phyloP scores from a whole-genome alignment of 305 asterid species.

The Fraxinus floribunda region DNA sequence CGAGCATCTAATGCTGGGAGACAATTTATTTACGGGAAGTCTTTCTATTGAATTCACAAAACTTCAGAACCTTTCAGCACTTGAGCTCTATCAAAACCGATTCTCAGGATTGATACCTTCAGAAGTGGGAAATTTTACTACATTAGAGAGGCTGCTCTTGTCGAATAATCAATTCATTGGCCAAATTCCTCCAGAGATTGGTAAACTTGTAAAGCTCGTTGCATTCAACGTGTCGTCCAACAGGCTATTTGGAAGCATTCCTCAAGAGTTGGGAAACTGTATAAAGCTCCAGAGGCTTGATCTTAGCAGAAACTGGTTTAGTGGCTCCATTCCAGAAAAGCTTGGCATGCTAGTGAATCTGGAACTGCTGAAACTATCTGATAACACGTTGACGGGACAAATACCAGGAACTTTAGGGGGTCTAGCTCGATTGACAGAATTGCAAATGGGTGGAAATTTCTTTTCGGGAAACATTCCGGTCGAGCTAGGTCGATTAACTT shows the following conservation, averaged over 20 bases:
- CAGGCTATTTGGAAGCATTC: conserved; percentile 53
- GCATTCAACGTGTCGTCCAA: conserved; percentile 75
- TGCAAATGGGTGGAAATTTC: conserved; percentile 79
- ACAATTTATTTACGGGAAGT: conserved; percentile 74
- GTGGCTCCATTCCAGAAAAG: conserved; percentile 52
- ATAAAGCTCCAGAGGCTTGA: conserved; percentile 80
- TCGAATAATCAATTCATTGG: conserved; percentile 68
- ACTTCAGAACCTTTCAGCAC: conserved; percentile 73
- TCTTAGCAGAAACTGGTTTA: conserved; percentile 63
- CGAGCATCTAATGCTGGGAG: conserved; percentile 78
- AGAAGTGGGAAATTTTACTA: conserved; percentile 54
- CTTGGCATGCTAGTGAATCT: conserved; percentile 75
- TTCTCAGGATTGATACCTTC: conserved; percentile 70
- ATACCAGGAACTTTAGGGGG: conserved; percentile 70
- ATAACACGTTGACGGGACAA: conserved; percentile 53
- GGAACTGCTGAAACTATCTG: conserved; percentile 70
- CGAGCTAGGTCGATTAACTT: conserved; percentile 67
- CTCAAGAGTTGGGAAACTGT: conserved; percentile 70
- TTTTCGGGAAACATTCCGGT: conserved; percentile 64
- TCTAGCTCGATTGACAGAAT: conserved; percentile 62
- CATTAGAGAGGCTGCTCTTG: conserved; percentile 68
- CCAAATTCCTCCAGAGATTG: conserved; percentile 63
- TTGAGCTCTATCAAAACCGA: conserved; percentile 69
- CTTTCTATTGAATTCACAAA: conserved; percentile 60
- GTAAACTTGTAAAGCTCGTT: conserved; percentile 71